These are phyloP conservation scores for Wickerhamiella allomyrinae DNA, from an alignment of 805 yeast species.

Conservation along the genomic window DNA sequence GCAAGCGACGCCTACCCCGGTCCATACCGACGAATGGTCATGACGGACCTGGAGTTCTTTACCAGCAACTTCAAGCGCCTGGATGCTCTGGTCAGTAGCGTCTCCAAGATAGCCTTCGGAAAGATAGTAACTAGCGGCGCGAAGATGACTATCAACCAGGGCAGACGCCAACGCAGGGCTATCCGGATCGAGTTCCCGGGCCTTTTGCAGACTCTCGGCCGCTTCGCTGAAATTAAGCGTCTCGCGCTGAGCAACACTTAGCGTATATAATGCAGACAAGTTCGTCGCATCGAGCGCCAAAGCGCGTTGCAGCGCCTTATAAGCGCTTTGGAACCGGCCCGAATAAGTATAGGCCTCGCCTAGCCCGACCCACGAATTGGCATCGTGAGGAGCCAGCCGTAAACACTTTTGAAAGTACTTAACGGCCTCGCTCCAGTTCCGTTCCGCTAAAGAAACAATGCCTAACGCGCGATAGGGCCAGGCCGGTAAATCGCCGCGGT, in stretches of 20 bases:
- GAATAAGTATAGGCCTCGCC: conserved; percentile 87
- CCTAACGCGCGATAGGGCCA: conserved; percentile 93
- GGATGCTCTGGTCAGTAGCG: conserved; percentile 36
- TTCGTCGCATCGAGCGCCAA: conserved; percentile 36
- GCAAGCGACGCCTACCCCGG: conserved; percentile 42
- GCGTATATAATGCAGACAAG: conserved; percentile 51
- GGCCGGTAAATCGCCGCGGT: conserved; percentile 23
- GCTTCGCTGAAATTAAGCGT: conserved; percentile 57
- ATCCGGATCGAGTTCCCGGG: conserved; percentile 7
- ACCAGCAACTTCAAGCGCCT: conserved; percentile 33
- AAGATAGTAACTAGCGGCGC: conserved; percentile 37
- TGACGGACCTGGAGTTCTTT: conserved; percentile 27
- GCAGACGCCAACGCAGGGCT: conserved; percentile 40
- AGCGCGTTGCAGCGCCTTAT: conserved; percentile 64
- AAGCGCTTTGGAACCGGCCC: conserved; percentile 78
- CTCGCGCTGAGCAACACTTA: conserved; percentile 50
- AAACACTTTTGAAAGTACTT: conserved; percentile 81
- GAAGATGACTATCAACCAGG: conserved; percentile 25
- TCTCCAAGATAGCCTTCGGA: conserved; percentile 53
- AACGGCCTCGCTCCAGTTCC: conserved; percentile 64
- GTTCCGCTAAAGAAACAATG: conserved; percentile 53
- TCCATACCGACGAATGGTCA: conserved; percentile 46
- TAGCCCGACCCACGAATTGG: conserved; percentile 82
- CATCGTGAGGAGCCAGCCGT: conserved; percentile 49
- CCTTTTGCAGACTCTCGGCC: conserved; percentile 28